Evolutionary conservation across 2,329 filamentous ascomycete genomes (phyloP).

Genomic region (Parascedosporium putredinis): DNA sequence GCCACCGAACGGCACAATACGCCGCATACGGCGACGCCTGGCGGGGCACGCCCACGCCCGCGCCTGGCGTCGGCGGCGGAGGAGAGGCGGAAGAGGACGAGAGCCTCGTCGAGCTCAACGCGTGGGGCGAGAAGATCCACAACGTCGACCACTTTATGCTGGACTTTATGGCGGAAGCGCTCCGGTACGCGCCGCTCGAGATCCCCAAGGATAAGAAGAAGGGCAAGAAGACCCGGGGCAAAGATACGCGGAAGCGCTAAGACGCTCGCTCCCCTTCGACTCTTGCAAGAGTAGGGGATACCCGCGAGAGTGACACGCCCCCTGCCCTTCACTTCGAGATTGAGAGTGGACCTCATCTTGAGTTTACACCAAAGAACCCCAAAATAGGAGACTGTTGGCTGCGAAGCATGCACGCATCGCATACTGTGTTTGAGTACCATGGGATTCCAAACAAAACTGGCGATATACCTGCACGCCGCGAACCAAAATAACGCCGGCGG

Average conservation of each 20-base stretch:
- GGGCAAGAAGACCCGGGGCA: slow-evolving; percentile 47
- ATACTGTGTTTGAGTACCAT: no score
- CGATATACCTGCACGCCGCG: no score
- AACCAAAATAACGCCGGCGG: no score
- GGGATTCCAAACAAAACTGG: no score
- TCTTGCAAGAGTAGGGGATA: no score
- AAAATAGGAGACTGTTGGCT: no score
- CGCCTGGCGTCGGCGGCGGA: slow-evolving; percentile 20
- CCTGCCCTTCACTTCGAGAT: no score
- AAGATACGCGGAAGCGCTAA: slow-evolving; percentile 44
- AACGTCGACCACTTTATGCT: slow-evolving; percentile 71
- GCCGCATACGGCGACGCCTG: slow-evolving; percentile 26
- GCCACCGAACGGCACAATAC: slow-evolving; percentile 43
- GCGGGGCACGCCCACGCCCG: neutral
- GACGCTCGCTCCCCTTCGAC: no score
- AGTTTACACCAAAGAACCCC: no score
- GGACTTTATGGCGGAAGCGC: slow-evolving; percentile 51
- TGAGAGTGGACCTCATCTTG: no score
- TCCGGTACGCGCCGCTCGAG: slow-evolving; percentile 50
- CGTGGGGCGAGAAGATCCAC: slow-evolving; percentile 45
- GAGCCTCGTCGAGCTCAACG: slow-evolving; percentile 40
- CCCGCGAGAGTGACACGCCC: no score
- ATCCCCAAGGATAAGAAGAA: slow-evolving; percentile 53
- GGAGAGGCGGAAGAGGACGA: slow-evolving; percentile 22
- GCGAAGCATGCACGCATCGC: no score